A percentile compares a stretch with the other conserved stretches of the same genome.
Evolutionary conservation across 257 asterid genomes (phyloP).

Genomic region (Scutellaria baicalensis): DNA sequence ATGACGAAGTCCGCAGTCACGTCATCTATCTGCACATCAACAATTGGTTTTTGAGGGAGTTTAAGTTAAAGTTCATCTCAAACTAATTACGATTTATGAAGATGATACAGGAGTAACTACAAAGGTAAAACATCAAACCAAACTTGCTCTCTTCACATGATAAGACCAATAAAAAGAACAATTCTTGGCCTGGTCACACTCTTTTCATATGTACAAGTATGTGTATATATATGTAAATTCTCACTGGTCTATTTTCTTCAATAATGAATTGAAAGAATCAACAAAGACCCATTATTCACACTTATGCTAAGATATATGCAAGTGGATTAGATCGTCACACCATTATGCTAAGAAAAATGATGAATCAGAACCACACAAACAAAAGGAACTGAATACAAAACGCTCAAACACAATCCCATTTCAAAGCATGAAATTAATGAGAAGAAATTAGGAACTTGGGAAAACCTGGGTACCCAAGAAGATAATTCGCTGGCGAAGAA

Average conservation of each 20-base stretch:
- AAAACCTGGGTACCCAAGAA: constrained; percentile 86
- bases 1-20: constrained; percentile 75
- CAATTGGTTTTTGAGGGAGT: constrained; percentile 8
- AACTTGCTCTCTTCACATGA: neutral
- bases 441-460: neutral
- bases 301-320: too few relatives aligned
- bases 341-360: neutral
- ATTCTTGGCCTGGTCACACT: neutral
- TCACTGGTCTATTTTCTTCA: too few relatives aligned
- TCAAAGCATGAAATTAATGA: neutral
- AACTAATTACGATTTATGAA: neutral
- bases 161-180: neutral
- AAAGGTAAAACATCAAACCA: neutral
- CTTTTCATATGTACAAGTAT: neutral
- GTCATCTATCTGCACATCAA: constrained; percentile 69
- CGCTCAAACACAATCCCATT: neutral
- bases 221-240: too few relatives aligned
- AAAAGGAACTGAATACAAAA: neutral
- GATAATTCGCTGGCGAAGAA: constrained; percentile 90
- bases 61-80: neutral
- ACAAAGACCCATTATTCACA: too few relatives aligned
- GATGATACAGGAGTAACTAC: neutral
- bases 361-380: neutral
- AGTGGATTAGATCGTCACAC: neutral
- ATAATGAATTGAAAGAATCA: too few relatives aligned